Conservation (phyloP, 805 yeast species). For the Wickerhamomyces kurtzmanii region DNA sequence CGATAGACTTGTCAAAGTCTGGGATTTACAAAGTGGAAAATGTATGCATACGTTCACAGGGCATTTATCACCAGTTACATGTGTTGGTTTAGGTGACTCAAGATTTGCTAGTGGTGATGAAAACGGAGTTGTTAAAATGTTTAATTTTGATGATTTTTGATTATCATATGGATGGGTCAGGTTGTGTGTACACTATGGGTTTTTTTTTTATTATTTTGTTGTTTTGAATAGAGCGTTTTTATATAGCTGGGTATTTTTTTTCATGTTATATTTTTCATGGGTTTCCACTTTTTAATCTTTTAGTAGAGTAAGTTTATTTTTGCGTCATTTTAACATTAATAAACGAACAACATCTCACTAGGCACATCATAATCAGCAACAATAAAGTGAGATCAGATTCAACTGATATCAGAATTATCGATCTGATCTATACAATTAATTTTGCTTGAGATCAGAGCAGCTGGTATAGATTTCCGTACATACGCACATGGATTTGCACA, state of each 20-base stretch:
- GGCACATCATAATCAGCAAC: too few species aligned
- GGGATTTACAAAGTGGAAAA: constrained; percentile 94
- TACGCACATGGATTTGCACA: too few species aligned
- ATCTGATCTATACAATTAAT: too few species aligned
- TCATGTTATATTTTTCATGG: neutral
- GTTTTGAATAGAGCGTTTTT: neutral
- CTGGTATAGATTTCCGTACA: too few species aligned
- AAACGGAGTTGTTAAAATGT: constrained; percentile 78
- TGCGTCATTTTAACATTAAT: neutral
- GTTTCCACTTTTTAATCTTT: neutral
- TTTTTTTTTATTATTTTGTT: too few species aligned
- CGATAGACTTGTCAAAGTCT: constrained; percentile 79
- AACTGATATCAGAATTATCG: too few species aligned
- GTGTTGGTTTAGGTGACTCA: constrained; percentile 85
- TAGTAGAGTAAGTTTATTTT: neutral
- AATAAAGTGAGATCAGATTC: too few species aligned
- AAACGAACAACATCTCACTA: too few species aligned
- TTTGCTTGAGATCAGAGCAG: too few species aligned
- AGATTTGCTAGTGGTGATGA: constrained; percentile 87
- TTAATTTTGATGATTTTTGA: constrained; percentile 50
- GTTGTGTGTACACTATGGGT: too few species aligned
- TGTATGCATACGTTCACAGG: constrained; percentile 91
- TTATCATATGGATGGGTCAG: too few species aligned
- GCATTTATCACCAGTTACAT: constrained; percentile 46
- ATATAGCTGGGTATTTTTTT: neutral